Evolutionary conservation across 306 rosid species (phyloP), one percentile per base, ranked within the genome.

Genomic region (Herpetospermum pedunculosum): DNA sequence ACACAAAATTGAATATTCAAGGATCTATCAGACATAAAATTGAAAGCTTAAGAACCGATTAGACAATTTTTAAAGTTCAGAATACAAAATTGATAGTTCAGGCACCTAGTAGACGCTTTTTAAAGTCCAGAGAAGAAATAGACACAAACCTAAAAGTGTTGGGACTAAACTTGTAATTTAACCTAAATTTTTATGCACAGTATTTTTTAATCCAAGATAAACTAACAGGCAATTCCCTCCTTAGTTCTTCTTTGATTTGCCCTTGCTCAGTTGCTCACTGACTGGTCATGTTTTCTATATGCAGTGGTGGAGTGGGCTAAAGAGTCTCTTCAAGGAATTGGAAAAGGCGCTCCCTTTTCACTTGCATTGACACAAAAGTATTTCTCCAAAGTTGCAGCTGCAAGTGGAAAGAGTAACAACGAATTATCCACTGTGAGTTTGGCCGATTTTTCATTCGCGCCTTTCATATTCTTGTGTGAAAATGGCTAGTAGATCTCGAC

Each of bases 291-390:
- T 64, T 64, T 44, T 77, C 64, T 64, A 60, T 74, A 67, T 83
- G 48, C 83, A 95, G 97, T 89, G 80, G 90, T 60, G 73, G 96
- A 91, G 75, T 95, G 96, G 97, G 99, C 99, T 30, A 82, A 83
- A 74, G 99, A 95, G 80, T 95, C 96, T 77, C 96, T 95, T 79
- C 96, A 88, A 82, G 96, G 96, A 74, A 83, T 95, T 38, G 89
- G 83, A 70, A 95, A 89, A 83, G 97, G 97, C 54, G 96, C 96
- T 64, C 99, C 99, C 8, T 95, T 95, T 87, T 91, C 99, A 25
- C 97, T 91, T 82, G 79, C 70, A 69, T 83, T 91, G 85, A 95
- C 99, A 29, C 85, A 87, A 47, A 88, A 82, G 74, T 69, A 95
- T 83, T 95, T 91, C 84, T 81, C 97, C 62, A 75, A 54, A 55